Conservation (phyloP, 73 alveolate genomes). For the Paramecium sexaurelia region DNA sequence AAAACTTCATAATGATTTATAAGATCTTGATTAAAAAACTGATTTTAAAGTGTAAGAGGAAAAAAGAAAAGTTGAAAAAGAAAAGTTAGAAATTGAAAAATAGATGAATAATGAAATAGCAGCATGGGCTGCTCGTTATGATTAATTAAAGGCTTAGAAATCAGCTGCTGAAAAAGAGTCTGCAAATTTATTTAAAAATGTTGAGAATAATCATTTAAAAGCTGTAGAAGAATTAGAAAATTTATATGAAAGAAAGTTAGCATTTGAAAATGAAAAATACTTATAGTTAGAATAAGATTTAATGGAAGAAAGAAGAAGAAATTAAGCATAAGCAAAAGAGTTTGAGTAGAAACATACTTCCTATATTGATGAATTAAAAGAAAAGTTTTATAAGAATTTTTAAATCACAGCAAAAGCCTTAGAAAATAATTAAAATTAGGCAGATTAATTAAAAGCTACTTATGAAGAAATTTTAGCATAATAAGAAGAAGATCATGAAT, state of each 20-base stretch:
- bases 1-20: constrained; percentile 75
- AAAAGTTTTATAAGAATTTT: constrained; percentile 55
- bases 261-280: constrained; percentile 81
- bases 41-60: constrained; percentile 75
- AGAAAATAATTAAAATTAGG: constrained; percentile 74
- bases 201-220: constrained; percentile 81
- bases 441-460: constrained; percentile 75
- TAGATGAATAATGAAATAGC: constrained; percentile 73
- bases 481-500: constrained; percentile 85
- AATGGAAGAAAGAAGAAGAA: constrained; percentile 80
- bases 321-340: constrained; percentile 75
- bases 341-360: constrained; percentile 69
- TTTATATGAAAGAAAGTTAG: constrained; percentile 85
- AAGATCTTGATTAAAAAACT: constrained; percentile 76
- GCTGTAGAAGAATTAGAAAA: constrained; percentile 86
- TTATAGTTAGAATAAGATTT: constrained; percentile 82
- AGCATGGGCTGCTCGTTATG: constrained; percentile 78
- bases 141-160: constrained; percentile 76
- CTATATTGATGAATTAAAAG: constrained; percentile 39
- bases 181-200: constrained; percentile 78
- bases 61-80: constrained; percentile 67
- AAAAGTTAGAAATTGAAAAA: constrained; percentile 72
- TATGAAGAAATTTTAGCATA: constrained; percentile 84
- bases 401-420: constrained; percentile 67
- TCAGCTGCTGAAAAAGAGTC: constrained; percentile 79